Evolutionary conservation across 1,284 basidiomycete species (phyloP).

Genomic region (Ganoderma resinaceum): DNA sequence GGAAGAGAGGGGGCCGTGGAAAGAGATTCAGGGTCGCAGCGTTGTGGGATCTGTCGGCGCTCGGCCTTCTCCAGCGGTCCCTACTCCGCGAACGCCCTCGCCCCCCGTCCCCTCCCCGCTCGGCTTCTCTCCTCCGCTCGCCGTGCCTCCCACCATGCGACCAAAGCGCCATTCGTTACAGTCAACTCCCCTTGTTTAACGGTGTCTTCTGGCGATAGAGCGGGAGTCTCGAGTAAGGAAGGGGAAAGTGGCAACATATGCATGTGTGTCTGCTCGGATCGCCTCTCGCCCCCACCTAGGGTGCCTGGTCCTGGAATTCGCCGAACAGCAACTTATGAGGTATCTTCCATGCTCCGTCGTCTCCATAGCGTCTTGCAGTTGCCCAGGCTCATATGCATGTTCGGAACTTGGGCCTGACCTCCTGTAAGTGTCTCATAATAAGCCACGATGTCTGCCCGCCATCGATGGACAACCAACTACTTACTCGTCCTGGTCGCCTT

Average conservation of each 20-base stretch:
- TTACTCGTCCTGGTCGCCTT: conserved; percentile 4
- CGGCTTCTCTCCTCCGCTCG: conserved; percentile 19
- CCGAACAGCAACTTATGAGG: conserved; percentile 2
- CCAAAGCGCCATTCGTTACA: not conserved
- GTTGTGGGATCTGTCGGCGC: conserved; percentile 26
- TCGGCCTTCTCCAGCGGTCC: conserved; percentile 22
- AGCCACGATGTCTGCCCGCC: conserved; percentile 23
- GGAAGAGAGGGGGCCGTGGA: conserved; percentile 18
- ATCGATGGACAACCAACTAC: conserved; percentile 6
- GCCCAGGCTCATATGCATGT: conserved; percentile 5
- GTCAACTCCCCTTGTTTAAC: not conserved
- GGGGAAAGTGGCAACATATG: conserved; percentile 4
- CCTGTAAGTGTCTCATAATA: conserved; percentile 6
- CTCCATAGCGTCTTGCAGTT: conserved; percentile 3
- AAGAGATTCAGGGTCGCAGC: conserved; percentile 28
- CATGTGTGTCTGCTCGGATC: conserved; percentile 9
- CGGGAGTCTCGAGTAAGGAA: conserved; percentile 1
- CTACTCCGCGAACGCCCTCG: conserved; percentile 28
- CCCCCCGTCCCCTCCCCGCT: not conserved
- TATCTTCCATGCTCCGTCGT: conserved; percentile 13
- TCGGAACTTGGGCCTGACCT: conserved; percentile 8
- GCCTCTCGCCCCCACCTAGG: not conserved
- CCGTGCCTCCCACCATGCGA: not conserved
- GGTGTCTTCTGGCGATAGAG: conserved; percentile 3
- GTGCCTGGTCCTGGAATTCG: conserved; percentile 16